phyloP scores from a whole-genome alignment of 148 eudicot genomes.

The Nyssa sinensis region DNA sequence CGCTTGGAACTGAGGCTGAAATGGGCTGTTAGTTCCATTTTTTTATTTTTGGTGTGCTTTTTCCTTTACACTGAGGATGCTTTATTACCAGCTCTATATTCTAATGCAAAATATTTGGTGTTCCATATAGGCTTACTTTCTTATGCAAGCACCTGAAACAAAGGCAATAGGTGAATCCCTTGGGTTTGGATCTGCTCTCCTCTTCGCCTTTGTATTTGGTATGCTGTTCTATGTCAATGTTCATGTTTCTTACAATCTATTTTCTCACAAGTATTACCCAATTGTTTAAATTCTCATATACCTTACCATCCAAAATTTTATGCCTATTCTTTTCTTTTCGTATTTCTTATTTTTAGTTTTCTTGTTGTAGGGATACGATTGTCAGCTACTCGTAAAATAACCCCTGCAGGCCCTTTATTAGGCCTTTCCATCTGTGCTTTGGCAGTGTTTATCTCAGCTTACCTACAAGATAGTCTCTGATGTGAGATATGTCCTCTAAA shows the following conservation, averaged over 20 bases:
- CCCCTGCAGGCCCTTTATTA: constrained; percentile 26
- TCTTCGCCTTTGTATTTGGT: constrained; percentile 28
- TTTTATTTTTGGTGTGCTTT: not conserved
- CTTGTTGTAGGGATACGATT: constrained; percentile 21
- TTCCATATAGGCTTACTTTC: constrained; percentile 18
- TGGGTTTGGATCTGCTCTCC: constrained; percentile 30
- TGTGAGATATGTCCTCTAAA: not conserved
- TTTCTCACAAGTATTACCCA: not conserved
- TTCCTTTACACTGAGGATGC: not conserved
- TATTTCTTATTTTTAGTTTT: not conserved
- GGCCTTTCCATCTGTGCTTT: constrained; percentile 20
- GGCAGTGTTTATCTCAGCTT: constrained; percentile 19
- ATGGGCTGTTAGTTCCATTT: not conserved
- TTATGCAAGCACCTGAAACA: constrained; percentile 25
- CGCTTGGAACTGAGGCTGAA: not conserved
- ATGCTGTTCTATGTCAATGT: constrained; percentile 1
- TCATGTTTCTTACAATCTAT: not conserved
- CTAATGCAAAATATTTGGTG: not conserved
- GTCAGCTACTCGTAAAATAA: constrained; percentile 22
- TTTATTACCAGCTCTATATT: not conserved
- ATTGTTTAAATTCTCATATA: too few relatives aligned
- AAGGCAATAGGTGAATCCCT: constrained; percentile 19
- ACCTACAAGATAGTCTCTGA: constrained; percentile 14
- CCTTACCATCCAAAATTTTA: too few relatives aligned
- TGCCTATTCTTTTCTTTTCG: not conserved